These are phyloP conservation scores for Coccomyxa subellipsoidea DNA, from an alignment of 163 green algal genomes.

Conservation along the genomic window DNA sequence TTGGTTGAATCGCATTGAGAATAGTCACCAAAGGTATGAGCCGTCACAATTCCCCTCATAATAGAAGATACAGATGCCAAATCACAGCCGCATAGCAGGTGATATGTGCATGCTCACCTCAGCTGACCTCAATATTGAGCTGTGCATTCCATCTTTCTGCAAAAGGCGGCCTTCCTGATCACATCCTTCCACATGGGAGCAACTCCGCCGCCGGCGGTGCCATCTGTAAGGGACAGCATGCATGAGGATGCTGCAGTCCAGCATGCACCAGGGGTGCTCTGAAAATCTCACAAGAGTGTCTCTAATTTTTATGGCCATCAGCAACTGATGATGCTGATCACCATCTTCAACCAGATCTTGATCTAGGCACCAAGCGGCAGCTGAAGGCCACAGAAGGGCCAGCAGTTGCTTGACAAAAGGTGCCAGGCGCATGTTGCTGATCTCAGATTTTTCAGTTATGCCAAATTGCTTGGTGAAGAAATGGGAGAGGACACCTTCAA, in stretches of 20 bases:
- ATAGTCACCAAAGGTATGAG: too few species aligned
- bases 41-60: too few species aligned
- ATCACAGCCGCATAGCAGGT: too few species aligned
- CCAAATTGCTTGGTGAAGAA: neutral
- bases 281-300: neutral
- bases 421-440: neutral
- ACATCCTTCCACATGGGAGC: too few species aligned
- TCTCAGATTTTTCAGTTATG: neutral
- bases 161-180: too few species aligned
- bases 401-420: slow-evolving; percentile 13
- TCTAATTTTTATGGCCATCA: slow-evolving; percentile 1
- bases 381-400: neutral
- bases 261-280: neutral
- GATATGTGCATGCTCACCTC: too few species aligned
- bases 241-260: neutral
- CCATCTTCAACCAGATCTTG: slow-evolving; percentile 7
- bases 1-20: too few species aligned
- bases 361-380: slow-evolving; percentile 17
- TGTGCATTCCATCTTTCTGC: too few species aligned
- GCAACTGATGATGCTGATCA: neutral
- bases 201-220: too few species aligned
- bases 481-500: neutral
- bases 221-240: too few species aligned
- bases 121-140: too few species aligned
- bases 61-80: too few species aligned